Conservation (phyloP, 495 filamentous ascomycete species). For the Cairneyella variabilis region DNA sequence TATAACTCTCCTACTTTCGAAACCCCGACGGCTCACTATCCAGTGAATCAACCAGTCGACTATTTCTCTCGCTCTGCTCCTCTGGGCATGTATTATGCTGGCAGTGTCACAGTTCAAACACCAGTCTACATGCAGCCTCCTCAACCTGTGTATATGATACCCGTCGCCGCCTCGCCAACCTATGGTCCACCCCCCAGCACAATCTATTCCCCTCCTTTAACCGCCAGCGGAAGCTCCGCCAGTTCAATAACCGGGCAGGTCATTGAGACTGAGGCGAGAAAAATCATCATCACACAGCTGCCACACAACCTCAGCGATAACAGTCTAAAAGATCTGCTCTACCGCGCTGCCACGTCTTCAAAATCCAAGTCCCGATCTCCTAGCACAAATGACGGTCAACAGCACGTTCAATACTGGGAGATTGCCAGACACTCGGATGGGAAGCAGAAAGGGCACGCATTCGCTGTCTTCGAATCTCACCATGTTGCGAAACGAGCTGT, state of each 20-base stretch:
- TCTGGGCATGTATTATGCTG: not conserved
- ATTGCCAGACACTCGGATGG: constrained; percentile 5
- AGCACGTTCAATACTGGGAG: constrained; percentile 3
- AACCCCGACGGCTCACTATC: not conserved
- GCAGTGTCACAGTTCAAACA: constrained; percentile 3
- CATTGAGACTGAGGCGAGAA: constrained; percentile 13
- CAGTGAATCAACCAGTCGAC: not conserved
- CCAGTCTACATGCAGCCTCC: not conserved
- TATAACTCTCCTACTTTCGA: constrained; percentile 1
- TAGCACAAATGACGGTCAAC: not conserved
- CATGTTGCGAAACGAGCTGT: constrained; percentile 7
- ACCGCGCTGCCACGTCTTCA: not conserved
- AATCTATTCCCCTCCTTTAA: too few species aligned
- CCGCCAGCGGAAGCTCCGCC: too few species aligned
- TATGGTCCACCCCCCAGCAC: too few species aligned
- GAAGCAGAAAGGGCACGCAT: constrained; percentile 13
- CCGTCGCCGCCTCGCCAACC: too few species aligned
- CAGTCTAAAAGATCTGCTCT: not conserved
- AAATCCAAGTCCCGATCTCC: not conserved
- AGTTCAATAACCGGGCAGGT: too few species aligned
- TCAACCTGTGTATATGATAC: not conserved
- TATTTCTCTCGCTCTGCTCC: not conserved
- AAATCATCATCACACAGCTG: constrained; percentile 19
- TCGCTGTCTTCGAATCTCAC: constrained; percentile 10
- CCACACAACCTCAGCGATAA: not conserved